Evolutionary conservation across 2,329 filamentous ascomycete genomes (phyloP).

Genomic region (Cytospora paraplurivora): DNA sequence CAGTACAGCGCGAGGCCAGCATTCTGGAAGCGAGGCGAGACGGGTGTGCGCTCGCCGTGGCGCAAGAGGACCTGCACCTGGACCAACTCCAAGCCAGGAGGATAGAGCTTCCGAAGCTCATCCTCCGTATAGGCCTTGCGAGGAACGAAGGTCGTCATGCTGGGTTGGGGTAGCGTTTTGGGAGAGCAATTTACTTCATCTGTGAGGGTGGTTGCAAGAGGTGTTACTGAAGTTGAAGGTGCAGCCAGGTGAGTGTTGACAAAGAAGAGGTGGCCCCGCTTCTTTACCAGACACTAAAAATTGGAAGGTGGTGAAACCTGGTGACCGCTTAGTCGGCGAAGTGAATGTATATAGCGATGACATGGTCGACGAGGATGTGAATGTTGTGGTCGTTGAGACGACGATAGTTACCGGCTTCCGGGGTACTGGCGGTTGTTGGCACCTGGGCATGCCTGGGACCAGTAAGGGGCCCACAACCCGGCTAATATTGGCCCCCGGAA

Average conservation of each 20-base stretch:
- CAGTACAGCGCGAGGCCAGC: constrained; percentile 69
- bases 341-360: background rate
- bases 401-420: background rate
- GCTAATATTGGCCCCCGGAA: background rate
- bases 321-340: background rate
- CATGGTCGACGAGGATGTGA: background rate
- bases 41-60: constrained; percentile 81
- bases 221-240: constrained; percentile 4
- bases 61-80: constrained; percentile 86
- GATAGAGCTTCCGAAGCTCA: constrained; percentile 82
- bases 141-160: constrained; percentile 78
- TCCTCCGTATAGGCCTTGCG: constrained; percentile 76
- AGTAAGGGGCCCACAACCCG: background rate
- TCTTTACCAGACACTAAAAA: background rate
- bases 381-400: background rate
- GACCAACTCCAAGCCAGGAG: constrained; percentile 75
- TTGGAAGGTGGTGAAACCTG: background rate
- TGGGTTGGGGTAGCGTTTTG: constrained; percentile 20
- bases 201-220: background rate
- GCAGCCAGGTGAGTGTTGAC: background rate
- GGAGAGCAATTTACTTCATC: background rate
- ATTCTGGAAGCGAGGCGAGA: constrained; percentile 86
- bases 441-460: too few relatives aligned
- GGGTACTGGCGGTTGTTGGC: too few relatives aligned
- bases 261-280: background rate